These are phyloP conservation scores for Ascosphaera pollenicola DNA, from an alignment of 2,329 filamentous ascomycete genomes.

Conservation along the genomic window DNA sequence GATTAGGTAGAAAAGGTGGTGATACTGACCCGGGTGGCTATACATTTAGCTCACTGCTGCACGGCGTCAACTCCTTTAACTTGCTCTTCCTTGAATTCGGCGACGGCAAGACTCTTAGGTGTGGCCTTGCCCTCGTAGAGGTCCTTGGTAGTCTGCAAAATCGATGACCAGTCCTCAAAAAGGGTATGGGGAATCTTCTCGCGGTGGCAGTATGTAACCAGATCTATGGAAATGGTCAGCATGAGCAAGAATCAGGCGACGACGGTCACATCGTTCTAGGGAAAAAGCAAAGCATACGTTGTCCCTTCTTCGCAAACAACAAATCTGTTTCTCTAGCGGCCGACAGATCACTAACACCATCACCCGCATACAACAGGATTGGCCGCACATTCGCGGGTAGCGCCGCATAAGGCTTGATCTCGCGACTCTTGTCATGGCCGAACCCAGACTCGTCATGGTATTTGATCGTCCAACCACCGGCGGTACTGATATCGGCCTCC, in stretches of 20 bases:
- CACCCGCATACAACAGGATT: slow-evolving; percentile 80
- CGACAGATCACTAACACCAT: slow-evolving; percentile 80
- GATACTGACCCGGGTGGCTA: too few relatives aligned
- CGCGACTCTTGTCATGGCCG: slow-evolving; percentile 91
- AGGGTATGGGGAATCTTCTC: slow-evolving; percentile 72
- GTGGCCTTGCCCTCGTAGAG: slow-evolving; percentile 44
- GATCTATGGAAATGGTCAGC: slow-evolving; percentile 31
- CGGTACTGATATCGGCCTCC: slow-evolving; percentile 40
- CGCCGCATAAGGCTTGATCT: slow-evolving; percentile 60
- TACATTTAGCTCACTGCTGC: too few relatives aligned
- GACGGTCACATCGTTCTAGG: neutral
- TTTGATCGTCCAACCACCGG: slow-evolving; percentile 67
- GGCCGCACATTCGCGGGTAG: slow-evolving; percentile 48
- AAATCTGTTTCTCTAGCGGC: slow-evolving; percentile 84
- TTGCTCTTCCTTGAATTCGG: slow-evolving; percentile 2
- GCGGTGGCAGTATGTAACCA: slow-evolving; percentile 68
- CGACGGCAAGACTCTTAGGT: slow-evolving; percentile 3
- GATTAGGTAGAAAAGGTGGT: too few relatives aligned
- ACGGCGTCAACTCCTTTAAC: neutral
- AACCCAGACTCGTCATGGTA: slow-evolving; percentile 70
- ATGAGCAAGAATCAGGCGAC: neutral
- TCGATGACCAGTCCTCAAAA: slow-evolving; percentile 66
- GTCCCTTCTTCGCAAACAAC: slow-evolving; percentile 78
- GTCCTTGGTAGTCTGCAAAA: slow-evolving; percentile 52
- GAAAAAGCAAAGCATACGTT: slow-evolving; percentile 32